Evolutionary conservation across 129 eudicot genomes (phyloP).

Genomic region (Gnaphalium uliginosum): DNA sequence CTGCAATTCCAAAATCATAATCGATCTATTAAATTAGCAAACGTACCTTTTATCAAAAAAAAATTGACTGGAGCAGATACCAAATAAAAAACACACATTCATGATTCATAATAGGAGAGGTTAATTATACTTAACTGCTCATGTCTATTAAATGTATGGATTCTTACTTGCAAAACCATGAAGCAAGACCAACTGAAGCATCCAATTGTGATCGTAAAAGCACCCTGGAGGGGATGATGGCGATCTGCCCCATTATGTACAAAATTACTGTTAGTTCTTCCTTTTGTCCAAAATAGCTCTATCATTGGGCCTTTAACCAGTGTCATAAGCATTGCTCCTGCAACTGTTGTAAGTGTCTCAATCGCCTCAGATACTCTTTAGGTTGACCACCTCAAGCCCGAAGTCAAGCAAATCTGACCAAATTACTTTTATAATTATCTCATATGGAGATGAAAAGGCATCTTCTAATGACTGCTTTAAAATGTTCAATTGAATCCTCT

Average conservation of each 20-base stretch:
- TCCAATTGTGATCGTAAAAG: constrained; percentile 69
- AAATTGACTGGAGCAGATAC: neutral
- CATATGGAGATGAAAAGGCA: constrained; percentile 79
- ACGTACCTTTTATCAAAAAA: too few species aligned
- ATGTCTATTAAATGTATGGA: neutral
- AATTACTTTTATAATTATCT: neutral
- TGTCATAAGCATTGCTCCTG: constrained; percentile 97
- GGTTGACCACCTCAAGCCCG: constrained; percentile 80
- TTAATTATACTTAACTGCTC: constrained; percentile 2
- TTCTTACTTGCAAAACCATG: constrained; percentile 79
- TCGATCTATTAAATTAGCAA: too few species aligned
- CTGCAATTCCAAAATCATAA: too few species aligned
- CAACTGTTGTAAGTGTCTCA: constrained; percentile 77
- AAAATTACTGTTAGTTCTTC: constrained; percentile 33
- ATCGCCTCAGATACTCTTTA: constrained; percentile 72
- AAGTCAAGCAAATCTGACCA: constrained; percentile 17
- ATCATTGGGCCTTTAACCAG: constrained; percentile 73
- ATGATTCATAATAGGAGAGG: neutral
- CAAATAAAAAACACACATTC: neutral
- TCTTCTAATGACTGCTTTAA: constrained; percentile 82
- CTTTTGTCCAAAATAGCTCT: constrained; percentile 67
- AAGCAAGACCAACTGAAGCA: constrained; percentile 74
- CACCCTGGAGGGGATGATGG: constrained; percentile 70
- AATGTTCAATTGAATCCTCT: constrained; percentile 59
- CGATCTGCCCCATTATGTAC: constrained; percentile 44